Conservation (phyloP, 2,329 filamentous ascomycete species). For the Cladosporium halotolerans region DNA sequence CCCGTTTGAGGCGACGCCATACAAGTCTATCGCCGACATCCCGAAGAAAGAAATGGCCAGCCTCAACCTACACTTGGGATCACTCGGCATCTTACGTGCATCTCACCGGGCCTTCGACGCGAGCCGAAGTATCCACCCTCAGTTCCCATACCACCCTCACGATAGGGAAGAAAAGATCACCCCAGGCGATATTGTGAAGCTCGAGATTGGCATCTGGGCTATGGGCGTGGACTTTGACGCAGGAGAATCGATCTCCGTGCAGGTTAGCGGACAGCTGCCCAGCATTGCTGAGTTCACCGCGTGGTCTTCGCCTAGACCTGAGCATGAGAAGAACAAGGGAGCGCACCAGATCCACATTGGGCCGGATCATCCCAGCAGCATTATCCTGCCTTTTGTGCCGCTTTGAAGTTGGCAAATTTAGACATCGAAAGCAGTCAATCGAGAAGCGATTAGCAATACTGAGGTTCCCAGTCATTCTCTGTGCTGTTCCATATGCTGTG, state of each 20-base stretch:
- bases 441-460: no score
- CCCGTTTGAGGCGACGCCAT: conserved; percentile 12
- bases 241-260: conserved; percentile 29
- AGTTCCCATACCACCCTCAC: conserved; percentile 17
- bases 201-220: conserved; percentile 46
- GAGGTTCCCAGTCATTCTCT: no score
- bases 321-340: conserved; percentile 38
- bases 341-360: conserved; percentile 35
- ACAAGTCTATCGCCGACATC: conserved; percentile 36
- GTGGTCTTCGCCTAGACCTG: conserved; percentile 35
- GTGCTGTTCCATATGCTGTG: no score
- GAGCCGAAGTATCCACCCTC: conserved; percentile 9
- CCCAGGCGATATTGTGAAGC: conserved; percentile 37
- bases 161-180: conserved; percentile 34
- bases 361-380: conserved; percentile 32
- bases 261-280: conserved; percentile 18
- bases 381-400: conserved; percentile 35
- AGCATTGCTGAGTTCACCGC: conserved; percentile 36
- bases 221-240: conserved; percentile 42
- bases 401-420: neutral
- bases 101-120: conserved; percentile 14
- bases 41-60: conserved; percentile 28
- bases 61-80: conserved; percentile 15
- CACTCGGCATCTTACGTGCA: conserved; percentile 15
- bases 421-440: no score